Conservation (phyloP, 139 green algal species). For the Cymbomonas tetramitiformis region DNA sequence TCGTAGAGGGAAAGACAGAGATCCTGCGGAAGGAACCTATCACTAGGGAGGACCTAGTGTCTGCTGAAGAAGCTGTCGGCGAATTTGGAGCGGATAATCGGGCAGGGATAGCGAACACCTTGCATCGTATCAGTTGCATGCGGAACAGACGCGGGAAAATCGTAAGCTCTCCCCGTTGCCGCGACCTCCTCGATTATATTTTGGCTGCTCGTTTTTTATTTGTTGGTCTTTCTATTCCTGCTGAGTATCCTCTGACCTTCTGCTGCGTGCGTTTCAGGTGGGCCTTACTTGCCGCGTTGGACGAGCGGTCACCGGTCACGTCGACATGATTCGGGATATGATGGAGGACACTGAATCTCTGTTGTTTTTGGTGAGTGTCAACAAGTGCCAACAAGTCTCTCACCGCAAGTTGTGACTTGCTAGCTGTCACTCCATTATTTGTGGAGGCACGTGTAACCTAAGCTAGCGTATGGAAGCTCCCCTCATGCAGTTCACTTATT, state of each 20-base stretch:
- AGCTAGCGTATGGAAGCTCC: no score
- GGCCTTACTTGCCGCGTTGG: constrained; percentile 90
- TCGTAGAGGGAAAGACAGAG: constrained; percentile 28
- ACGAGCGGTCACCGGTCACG: constrained; percentile 74
- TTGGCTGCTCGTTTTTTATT: no score
- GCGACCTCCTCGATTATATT: no score
- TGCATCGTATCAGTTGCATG: constrained; percentile 70
- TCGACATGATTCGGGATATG: constrained; percentile 83
- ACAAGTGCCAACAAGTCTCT: background rate
- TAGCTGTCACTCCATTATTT: no score
- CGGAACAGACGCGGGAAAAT: constrained; percentile 66
- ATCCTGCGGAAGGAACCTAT: background rate
- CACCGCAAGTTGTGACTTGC: no score
- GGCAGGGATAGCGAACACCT: constrained; percentile 52
- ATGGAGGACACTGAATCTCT: constrained; percentile 37
- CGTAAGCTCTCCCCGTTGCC: no score
- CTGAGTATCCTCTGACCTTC: no score
- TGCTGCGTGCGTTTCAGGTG: no score
- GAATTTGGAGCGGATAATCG: constrained; percentile 74
- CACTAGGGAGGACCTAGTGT: constrained; percentile 40
- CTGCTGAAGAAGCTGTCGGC: constrained; percentile 40
- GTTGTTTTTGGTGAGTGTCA: constrained; percentile 18
- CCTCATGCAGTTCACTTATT: no score
- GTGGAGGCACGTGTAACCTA: no score
- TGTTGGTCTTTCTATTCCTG: no score